Percentiles rank a stretch among this genome's conserved stretches.
Conservation (phyloP, 1,284 basidiomycete species). For the Clitocybe nebularis region DNA sequence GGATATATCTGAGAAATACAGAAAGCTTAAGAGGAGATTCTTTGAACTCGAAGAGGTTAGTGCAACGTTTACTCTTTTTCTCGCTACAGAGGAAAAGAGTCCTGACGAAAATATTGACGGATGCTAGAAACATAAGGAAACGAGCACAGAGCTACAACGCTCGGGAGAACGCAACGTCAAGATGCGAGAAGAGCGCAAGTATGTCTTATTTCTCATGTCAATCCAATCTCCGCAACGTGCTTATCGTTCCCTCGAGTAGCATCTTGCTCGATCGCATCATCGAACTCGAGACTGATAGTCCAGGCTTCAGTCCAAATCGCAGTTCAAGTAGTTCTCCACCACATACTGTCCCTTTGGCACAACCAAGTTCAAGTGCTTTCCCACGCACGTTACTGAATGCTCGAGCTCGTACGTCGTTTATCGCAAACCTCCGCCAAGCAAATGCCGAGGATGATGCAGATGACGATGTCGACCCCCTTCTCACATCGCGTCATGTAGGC, state of each 20-base stretch:
- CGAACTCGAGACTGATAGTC: slow-evolving; percentile 47
- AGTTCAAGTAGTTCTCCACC: slow-evolving; percentile 18
- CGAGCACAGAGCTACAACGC: slow-evolving; percentile 44
- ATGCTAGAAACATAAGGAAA: slow-evolving; percentile 53
- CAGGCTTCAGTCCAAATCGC: slow-evolving; percentile 15
- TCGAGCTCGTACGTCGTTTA: slow-evolving; percentile 26
- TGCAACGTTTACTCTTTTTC: slow-evolving; percentile 18
- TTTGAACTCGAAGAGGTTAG: slow-evolving; percentile 65
- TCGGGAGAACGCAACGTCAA: slow-evolving; percentile 57
- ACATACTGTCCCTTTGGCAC: slow-evolving; percentile 11
- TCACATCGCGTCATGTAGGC: slow-evolving; percentile 37
- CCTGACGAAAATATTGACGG: slow-evolving; percentile 25
- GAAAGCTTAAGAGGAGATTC: slow-evolving; percentile 56
- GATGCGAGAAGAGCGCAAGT: slow-evolving; percentile 58
- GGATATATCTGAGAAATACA: slow-evolving; percentile 57
- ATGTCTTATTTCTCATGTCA: slow-evolving; percentile 25
- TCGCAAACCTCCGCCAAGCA: slow-evolving; percentile 42
- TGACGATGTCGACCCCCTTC: slow-evolving; percentile 42
- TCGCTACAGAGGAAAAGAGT: slow-evolving; percentile 21
- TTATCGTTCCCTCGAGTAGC: slow-evolving; percentile 27
- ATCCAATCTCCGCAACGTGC: slow-evolving; percentile 8
- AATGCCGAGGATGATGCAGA: slow-evolving; percentile 45
- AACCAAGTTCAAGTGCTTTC: slow-evolving; percentile 36
- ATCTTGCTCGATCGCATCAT: slow-evolving; percentile 53
- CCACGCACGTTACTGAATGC: slow-evolving; percentile 42